A percentile compares a stretch with the other conserved stretches of the same genome.
Evolutionary conservation across 2,329 filamentous ascomycete genomes (phyloP).

Genomic region (Fusarium foetens): DNA sequence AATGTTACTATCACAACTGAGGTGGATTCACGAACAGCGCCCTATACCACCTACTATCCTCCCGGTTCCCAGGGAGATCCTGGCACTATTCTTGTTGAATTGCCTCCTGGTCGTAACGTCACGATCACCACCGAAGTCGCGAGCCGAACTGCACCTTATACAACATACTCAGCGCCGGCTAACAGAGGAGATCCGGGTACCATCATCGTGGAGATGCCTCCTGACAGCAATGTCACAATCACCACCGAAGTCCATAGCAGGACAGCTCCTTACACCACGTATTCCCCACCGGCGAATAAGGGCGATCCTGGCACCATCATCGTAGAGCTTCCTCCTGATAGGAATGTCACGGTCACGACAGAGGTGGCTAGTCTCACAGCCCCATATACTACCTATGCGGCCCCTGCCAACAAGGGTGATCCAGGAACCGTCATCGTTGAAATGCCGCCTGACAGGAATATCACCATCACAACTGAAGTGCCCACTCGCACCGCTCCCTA

Average conservation of each 20-base stretch:
- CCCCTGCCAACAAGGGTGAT: conserved; percentile 1
- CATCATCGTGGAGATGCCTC: conserved; percentile 6
- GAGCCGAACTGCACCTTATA: conserved; percentile 5
- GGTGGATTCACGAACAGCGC: background rate
- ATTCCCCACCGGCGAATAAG: background rate
- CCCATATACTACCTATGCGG: background rate
- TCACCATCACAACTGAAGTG: conserved; percentile 15
- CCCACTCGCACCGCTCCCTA: background rate
- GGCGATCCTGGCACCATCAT: conserved; percentile 14
- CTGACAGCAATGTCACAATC: background rate
- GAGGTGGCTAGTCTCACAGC: background rate
- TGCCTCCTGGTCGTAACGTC: background rate
- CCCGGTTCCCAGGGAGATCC: background rate
- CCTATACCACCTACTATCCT: conserved; percentile 13
- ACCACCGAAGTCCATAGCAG: background rate
- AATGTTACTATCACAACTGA: conserved; percentile 22
- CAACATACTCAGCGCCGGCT: conserved; percentile 5
- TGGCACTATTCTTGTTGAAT: conserved; percentile 11
- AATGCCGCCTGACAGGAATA: conserved; percentile 6
- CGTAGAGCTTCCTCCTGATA: conserved; percentile 8
- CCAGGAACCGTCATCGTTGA: conserved; percentile 16
- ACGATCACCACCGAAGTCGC: conserved; percentile 14
- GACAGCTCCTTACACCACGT: conserved; percentile 4
- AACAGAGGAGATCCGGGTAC: conserved; percentile 10
- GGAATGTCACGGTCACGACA: conserved; percentile 6